Base-by-base conservation (phyloP, 208 protist species). In the Acanthamoeba sp. region DNA sequence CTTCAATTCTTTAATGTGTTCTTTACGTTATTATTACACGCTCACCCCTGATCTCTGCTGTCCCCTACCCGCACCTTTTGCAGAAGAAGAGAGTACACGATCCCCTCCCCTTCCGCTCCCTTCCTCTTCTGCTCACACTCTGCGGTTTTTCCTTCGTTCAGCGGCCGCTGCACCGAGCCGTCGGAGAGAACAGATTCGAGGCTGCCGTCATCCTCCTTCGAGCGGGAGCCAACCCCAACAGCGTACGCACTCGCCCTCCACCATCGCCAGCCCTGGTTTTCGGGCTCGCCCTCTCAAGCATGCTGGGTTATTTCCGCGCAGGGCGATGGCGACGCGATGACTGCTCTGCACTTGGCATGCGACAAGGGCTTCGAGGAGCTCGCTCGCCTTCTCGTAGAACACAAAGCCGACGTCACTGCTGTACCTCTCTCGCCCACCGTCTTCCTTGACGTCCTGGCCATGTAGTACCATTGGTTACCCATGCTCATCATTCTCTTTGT, bases 51-150 rank as follows among this genome's bases (percentile, higher is more conserved):
- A 36, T 69, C n/a, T 9, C 62, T 69, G 62, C 7, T 69, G 62
- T 9, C 29, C 22, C 7, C n/a, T 9, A 20, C 18, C 14, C n/a
- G 62, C n/a, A n/a, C n/a, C n/a, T n/a, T n/a, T n/a, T 14, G 62
- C 78, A 87, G 48, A 87, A 87, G 48, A 87, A 87, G 78, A 87
- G 78, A 34, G 78, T 87, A 87, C 78, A 59, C 40, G 20, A 34
- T 10, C 38, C 22, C 36, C 45, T 14, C 45, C 5, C 5, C 5
- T 50, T 59, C 29, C 50, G 3, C 29, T 40, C 12, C 38, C 78
- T 59, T 62, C 16, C 55, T 62, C n/a, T 62, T 62, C 5, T 1
- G 22, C 24, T 34, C 27, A 14, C 48, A 22, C 42, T 62, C 32
- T 4, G 29, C 10, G 3, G 34, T 84, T 59, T 32, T 32, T 3